phyloP scores from a whole-genome alignment of 176 grass and related monocot genomes.

The Avena insularis region DNA sequence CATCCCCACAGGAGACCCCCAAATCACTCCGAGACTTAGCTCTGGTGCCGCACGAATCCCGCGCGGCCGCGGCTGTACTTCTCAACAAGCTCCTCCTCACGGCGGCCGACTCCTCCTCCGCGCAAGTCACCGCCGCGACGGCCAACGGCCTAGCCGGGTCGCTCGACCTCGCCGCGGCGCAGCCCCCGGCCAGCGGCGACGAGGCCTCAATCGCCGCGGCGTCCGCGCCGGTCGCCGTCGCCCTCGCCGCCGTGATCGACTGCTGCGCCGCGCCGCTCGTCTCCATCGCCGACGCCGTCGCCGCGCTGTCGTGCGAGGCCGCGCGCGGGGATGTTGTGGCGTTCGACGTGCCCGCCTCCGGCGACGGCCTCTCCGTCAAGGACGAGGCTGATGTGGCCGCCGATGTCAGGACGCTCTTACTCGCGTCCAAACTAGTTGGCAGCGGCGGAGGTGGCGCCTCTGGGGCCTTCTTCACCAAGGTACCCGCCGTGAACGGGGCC shows the following conservation, averaged over 20 bases:
- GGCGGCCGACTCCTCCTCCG: conserved; percentile 49
- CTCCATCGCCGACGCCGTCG: conserved; percentile 75
- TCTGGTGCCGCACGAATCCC: conserved; percentile 50
- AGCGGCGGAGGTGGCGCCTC: conserved; percentile 35
- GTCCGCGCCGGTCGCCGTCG: conserved; percentile 58
- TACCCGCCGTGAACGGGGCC: conserved; percentile 65
- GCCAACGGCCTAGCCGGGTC: conserved; percentile 48
- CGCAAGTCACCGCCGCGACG: conserved; percentile 48
- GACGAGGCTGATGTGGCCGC: conserved; percentile 84
- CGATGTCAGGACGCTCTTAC: conserved; percentile 78
- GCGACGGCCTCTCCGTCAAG: conserved; percentile 81
- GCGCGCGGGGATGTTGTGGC: conserved; percentile 59
- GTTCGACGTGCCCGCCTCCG: conserved; percentile 75
- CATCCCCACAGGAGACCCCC: conserved; percentile 44
- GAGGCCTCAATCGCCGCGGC: conserved; percentile 63
- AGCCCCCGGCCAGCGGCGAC: conserved; percentile 49
- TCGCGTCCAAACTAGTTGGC: conserved; percentile 77
- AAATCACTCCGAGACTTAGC: not conserved
- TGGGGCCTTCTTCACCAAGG: conserved; percentile 51
- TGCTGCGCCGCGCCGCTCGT: conserved; percentile 76
- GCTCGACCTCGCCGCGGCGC: conserved; percentile 53
- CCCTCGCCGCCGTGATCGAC: conserved; percentile 69
- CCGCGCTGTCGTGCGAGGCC: conserved; percentile 87
- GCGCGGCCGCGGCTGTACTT: conserved; percentile 68
- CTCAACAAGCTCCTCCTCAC: conserved; percentile 86